Evolutionary conservation across 2,329 filamentous ascomycete species (phyloP).

Genomic region (Trichoderma sp.): DNA sequence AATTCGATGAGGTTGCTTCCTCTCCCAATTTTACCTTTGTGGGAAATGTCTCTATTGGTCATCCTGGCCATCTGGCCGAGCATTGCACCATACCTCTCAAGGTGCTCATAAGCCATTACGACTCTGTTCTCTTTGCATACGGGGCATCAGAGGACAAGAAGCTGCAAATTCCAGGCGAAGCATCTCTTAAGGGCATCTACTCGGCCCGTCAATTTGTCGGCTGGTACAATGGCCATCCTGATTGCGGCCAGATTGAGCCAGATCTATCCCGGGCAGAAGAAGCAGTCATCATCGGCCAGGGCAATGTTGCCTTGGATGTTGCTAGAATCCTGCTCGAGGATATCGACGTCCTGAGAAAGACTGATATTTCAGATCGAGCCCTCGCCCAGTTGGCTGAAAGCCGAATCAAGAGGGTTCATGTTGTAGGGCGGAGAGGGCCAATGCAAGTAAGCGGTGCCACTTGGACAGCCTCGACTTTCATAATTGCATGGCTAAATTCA

Average conservation of each 20-base stretch:
- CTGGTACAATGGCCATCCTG: constrained; percentile 96
- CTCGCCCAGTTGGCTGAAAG: constrained; percentile 69
- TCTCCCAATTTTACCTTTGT: constrained; percentile 85
- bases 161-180: constrained; percentile 77
- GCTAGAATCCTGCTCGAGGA: constrained; percentile 80
- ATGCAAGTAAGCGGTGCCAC: constrained; percentile 61
- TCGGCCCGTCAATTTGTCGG: constrained; percentile 92
- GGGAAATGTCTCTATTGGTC: constrained; percentile 81
- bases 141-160: constrained; percentile 81
- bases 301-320: constrained; percentile 93
- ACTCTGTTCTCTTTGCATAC: constrained; percentile 89
- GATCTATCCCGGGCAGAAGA: constrained; percentile 73
- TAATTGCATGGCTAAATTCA: not conserved
- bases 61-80: constrained; percentile 38
- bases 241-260: constrained; percentile 69
- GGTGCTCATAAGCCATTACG: constrained; percentile 75
- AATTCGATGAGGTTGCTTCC: constrained; percentile 82
- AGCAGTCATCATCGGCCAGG: constrained; percentile 87
- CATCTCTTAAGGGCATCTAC: constrained; percentile 67
- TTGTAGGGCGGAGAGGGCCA: constrained; percentile 87
- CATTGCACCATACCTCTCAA: constrained; percentile 60
- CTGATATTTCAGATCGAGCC: constrained; percentile 86
- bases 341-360: constrained; percentile 68
- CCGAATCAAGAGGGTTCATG: constrained; percentile 71
- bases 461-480: not conserved